These are phyloP conservation scores for Haplographium delicatum DNA, from an alignment of 495 filamentous ascomycete species.

Conservation along the genomic window DNA sequence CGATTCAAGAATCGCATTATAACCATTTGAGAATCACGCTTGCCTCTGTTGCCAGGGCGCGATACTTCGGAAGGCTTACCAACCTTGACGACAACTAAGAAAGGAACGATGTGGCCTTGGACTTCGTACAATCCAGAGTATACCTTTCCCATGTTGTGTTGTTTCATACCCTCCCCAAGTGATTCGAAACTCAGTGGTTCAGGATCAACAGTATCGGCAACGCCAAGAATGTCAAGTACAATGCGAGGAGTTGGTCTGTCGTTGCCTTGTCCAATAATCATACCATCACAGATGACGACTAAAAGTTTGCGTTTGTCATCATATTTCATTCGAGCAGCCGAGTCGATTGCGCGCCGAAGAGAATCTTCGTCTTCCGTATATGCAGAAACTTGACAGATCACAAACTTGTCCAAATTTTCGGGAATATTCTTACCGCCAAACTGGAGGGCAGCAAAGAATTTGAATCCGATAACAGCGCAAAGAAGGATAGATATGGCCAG, in stretches of 20 bases:
- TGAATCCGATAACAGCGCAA: slow-evolving; percentile 79
- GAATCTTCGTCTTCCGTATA: slow-evolving; percentile 99
- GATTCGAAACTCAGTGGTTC: slow-evolving; percentile 97
- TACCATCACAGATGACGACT: slow-evolving; percentile 92
- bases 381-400: slow-evolving; percentile 95
- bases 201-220: slow-evolving; percentile 90
- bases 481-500: slow-evolving; percentile 85
- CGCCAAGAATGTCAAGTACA: slow-evolving; percentile 93
- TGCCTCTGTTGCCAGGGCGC: slow-evolving; percentile 94
- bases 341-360: slow-evolving; percentile 92
- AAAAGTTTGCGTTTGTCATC: slow-evolving; percentile 98
- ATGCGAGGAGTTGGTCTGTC: slow-evolving; percentile 93
- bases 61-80: slow-evolving; percentile 97
- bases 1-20: slow-evolving; percentile 98
- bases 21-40: slow-evolving; percentile 98
- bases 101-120: slow-evolving; percentile 95
- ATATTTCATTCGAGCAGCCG: slow-evolving; percentile 90
- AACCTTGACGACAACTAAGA: slow-evolving; percentile 94
- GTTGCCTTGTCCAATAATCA: slow-evolving; percentile 99
- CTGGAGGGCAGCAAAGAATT: slow-evolving; percentile 94
- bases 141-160: slow-evolving; percentile 98
- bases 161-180: slow-evolving; percentile 90
- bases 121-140: slow-evolving; percentile 98
- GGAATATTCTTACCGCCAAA: slow-evolving; percentile 87
- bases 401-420: slow-evolving; percentile 95